Evolutionary conservation across 345 rosid genomes (phyloP), one percentile per base, ranked within the genome.

Genomic region (Angophora floribunda): DNA sequence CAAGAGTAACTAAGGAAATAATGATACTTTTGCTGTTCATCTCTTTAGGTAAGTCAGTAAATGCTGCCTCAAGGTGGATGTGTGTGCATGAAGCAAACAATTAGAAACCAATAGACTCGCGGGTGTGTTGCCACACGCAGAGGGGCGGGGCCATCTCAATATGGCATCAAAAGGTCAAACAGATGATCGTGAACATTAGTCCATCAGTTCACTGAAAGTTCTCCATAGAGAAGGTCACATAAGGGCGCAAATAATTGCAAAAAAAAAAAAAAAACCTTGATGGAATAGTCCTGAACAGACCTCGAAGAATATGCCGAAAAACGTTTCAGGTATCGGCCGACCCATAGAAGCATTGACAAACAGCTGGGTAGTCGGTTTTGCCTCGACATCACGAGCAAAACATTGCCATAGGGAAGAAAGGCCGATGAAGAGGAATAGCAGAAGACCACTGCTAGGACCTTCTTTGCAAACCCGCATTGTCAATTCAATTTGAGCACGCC

Each of bases 261-360:
- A 53, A 85, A 79, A 22, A 36, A 36, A 36, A 36, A 36, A 36
- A 36, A 19, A 13, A 28, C 51, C 30, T 78, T 2, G 53, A n/a
- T 9, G 2, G 52, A 30, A 53, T 17, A 82, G 50, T 50, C 24
- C 57, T 19, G 36, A 86, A 88, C 93, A 70, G 82, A 96, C 99
- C 99, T 97, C 98, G 50, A 96, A 97, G 94, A 98, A 98, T 87
- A 98, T 92, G 55, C 99, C 99, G 51, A 96, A 96, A 28, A 97
- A 94, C 2, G 96, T 97, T 50, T 93, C 92, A 49, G 99, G 99
- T 53, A 98, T 95, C 24, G 67, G 89, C 49, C 88, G 93, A 80
- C 93, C 91, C 12, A 85, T 91, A 17, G 97, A 96, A 85, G 97
- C 97, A 92, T 96, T 87, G 14, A 97, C 89, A 67, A 89, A 51